Evolutionary conservation across 2,329 filamentous ascomycete species (phyloP), one percentile per base, ranked within the genome.

Genomic region (Dothideomycetes sp.): DNA sequence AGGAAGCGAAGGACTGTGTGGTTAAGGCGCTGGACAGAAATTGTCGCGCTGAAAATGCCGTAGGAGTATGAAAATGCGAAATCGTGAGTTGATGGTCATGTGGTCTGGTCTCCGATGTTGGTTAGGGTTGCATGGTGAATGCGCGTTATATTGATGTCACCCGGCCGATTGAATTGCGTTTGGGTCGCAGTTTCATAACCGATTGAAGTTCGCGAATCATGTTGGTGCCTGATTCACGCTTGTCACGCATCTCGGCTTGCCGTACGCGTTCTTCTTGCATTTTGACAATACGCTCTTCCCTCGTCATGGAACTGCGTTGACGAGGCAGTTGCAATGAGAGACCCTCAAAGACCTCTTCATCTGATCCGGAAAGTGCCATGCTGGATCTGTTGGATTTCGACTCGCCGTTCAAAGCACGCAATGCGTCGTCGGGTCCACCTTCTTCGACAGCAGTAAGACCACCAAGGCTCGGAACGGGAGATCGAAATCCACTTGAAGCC

Each of bases 191-290:
- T 22, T 54, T 58, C 40, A 96, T 93, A 45, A 98, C 78, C 47
- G 84, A 89, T 65, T 95, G 86, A 44, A 98, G 70, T 64, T 98
- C 91, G 48, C 82, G 80, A 48, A 98, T 73, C 85, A 98, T 94
- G 51, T 82, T 85, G 30, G 80, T 84, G 48, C 79, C 93, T 9
- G 85, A 82, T 47, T 95, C 86, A 31, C 78, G 69, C 55, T 82
- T 82, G 51, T 88, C 84, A 41, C 79, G 76, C 28, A 79, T 68
- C 28, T 77, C 70, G 15, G 82, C 81, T 56, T 84, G 83, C 47
- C 76, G 76, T 40, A 78, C 79, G 43, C 89, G 75, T 31, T 96
- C 89, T 56, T 94, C 88, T 52, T 83, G 82, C 69, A 95, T 87
- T 61, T 83, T 89, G 30, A 73, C 71, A 52, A 96, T 82, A 30